Evolutionary conservation across 192 early-diverging fungal genomes (phyloP).

Genomic region (Umbelopsis sp.): DNA sequence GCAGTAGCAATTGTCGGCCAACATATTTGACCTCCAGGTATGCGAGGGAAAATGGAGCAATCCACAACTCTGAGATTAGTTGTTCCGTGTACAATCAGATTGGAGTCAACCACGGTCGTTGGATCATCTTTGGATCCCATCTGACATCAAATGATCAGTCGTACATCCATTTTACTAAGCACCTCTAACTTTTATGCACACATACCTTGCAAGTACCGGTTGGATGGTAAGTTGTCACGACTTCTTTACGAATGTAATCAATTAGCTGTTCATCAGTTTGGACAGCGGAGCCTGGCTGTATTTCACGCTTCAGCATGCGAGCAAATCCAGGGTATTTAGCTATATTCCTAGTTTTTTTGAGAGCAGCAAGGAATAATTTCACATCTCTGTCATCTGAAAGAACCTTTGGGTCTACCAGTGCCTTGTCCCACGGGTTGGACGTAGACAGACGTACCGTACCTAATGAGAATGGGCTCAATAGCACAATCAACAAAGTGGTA

Average conservation of each 20-base stretch:
- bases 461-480: conserved; percentile 7
- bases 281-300: background rate
- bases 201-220: conserved; percentile 14
- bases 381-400: conserved; percentile 1
- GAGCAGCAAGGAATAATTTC: background rate
- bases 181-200: background rate
- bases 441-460: background rate
- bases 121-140: conserved; percentile 4
- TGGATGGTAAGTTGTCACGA: conserved; percentile 6
- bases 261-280: background rate
- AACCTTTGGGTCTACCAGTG: conserved; percentile 8
- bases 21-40: conserved; percentile 17
- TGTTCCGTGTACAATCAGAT: conserved; percentile 31
- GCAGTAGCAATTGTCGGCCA: conserved; percentile 26
- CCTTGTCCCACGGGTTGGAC: background rate
- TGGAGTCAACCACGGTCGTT: conserved; percentile 25
- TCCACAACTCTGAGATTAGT: conserved; percentile 34
- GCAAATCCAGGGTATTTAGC: conserved; percentile 2
- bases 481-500: background rate
- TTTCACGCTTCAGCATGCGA: background rate
- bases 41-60: conserved; percentile 34
- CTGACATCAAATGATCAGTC: background rate
- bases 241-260: background rate
- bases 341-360: background rate
- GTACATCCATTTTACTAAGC: background rate